Percentiles rank a stretch among this genome's conserved stretches.
Conservation (phyloP, 768 basidiomycete genomes). For the Podaxis sp. region DNA sequence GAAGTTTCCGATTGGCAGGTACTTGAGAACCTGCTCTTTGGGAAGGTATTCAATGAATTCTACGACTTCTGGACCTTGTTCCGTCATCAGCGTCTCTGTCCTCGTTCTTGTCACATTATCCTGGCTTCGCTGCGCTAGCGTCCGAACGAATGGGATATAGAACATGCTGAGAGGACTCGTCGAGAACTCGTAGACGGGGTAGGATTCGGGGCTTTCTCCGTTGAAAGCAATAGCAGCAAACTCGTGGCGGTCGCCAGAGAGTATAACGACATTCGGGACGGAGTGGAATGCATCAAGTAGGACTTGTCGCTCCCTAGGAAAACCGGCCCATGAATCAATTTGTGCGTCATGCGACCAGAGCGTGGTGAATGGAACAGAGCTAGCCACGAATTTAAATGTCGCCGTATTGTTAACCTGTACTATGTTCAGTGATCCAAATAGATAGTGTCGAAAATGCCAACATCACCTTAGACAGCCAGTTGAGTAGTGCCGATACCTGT, state of each 20-base stretch:
- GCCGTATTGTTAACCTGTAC: slow-evolving; percentile 63
- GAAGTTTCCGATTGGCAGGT: slow-evolving; percentile 62
- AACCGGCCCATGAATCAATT: slow-evolving; percentile 72
- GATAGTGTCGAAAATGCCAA: not conserved
- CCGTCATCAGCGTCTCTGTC: slow-evolving; percentile 27
- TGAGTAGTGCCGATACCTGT: slow-evolving; percentile 59
- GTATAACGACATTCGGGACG: slow-evolving; percentile 68
- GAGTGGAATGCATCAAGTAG: slow-evolving; percentile 59
- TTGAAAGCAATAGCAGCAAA: slow-evolving; percentile 72
- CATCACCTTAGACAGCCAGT: slow-evolving; percentile 60
- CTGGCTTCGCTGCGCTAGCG: slow-evolving; percentile 46
- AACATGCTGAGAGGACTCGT: slow-evolving; percentile 74
- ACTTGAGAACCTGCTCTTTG: slow-evolving; percentile 53
- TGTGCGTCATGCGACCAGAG: slow-evolving; percentile 67
- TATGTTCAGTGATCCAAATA: not conserved
- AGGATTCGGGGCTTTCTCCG: slow-evolving; percentile 30
- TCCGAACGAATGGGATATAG: slow-evolving; percentile 60
- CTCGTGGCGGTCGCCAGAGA: slow-evolving; percentile 79
- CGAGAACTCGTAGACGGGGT: slow-evolving; percentile 61
- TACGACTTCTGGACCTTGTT: slow-evolving; percentile 25
- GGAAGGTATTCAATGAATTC: slow-evolving; percentile 40
- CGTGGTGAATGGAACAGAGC: slow-evolving; percentile 73
- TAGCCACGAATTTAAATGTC: slow-evolving; percentile 77
- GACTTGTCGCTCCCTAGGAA: slow-evolving; percentile 54
- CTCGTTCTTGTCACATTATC: slow-evolving; percentile 37